Evolutionary conservation across 768 basidiomycete species (phyloP), one percentile per base, ranked within the genome.

Genomic region (Boletus coccyginus): DNA sequence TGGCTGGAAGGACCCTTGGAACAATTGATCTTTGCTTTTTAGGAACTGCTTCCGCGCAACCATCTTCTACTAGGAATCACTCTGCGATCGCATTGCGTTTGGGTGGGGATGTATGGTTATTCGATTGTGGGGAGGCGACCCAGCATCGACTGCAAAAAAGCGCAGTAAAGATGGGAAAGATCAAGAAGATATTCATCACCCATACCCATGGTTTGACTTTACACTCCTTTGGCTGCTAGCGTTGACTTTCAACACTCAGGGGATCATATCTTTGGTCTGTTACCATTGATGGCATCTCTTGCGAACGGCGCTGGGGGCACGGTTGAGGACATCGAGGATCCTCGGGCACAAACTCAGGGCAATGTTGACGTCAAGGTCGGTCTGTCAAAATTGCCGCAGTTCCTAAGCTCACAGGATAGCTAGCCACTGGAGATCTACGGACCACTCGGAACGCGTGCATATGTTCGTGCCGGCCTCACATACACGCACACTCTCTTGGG

Each of bases 381-480:
- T 62, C 55, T 31, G 31, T 53, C 42, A 21, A 27, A 21, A 11
- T 8, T 12, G 10, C 43, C 33, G 1, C 32, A 32, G 40, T 44
- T 27, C 9, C 46, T 52, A 55, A 19, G 46, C 56, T 67, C 35
- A 72, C 17, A 24, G 14, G 43, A 36, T 29, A 17, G 35, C 16
- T 59, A 90, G 89, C 79, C 80, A 17, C 59, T 94, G 3, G 89
- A 94, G 68, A 90, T 95, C 50, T 95, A 93, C 62, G 93, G 93
- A 7, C 93, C 91, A 12, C 71, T 85, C 8, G 92, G 93, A 19
- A 90, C 90, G 1, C 85, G 93, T 24, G 84, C 87, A 27, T 93
- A 91, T 66, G 75, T 94, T 57, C 87, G 92, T 43, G 79, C 74
- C 46, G 81, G 83, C 32, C 78, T 94, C 48, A 68, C 71, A 24